Evolutionary conservation across 352 stramenopile species (phyloP), one percentile per base, ranked within the genome.

Genomic region (Phytophthora pisi): DNA sequence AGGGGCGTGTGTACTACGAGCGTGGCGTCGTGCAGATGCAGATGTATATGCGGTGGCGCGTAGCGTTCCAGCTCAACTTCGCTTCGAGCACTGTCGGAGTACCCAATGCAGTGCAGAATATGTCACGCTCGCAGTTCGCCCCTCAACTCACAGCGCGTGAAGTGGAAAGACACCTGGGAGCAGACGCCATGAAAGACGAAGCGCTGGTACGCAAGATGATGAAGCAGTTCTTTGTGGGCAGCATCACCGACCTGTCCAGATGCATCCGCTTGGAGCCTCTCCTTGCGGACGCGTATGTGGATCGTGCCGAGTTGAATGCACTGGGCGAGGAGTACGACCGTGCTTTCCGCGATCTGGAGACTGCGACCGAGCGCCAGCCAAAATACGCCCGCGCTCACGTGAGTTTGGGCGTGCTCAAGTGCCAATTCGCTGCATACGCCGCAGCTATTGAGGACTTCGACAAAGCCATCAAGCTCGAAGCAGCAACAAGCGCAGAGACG

Each of bases 401-500:
- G 45, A 89, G 84, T 60, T 45, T 85, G 4, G 86, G 86, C 24
- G 73, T 93, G n/a, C 70, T 93, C n/a, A 90, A 93, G 55, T 91
- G 86, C 18, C 84, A 89, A n/a, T 91, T 93, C 51, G 60, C 70
- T 16, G 74, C 74, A 4, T 91, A 84, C 50, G 82, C 86, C 2
- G 54, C 84, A 2, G 84, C 84, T 34, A 91, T 93, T 42, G 72
- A 70, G 15, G 81, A 90, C 57, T 93, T 91, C 60, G 86, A 93
- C 52, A 67, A 82, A 45, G 84, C 84, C 6, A 79, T 90, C 45
- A 80, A 81, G 46, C 70, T 68, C 30, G 81, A 89, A 34, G 51
- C 81, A 18, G 34, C 87, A 1, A 73, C 74, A 15, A 61, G 28
- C 9, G 18, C 55, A 46, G 67, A 70, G 6, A 38, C 57, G 36